phyloP scores from a whole-genome alignment of 1,139 yeast species.

The Keqinozyma sinolaborantium region DNA sequence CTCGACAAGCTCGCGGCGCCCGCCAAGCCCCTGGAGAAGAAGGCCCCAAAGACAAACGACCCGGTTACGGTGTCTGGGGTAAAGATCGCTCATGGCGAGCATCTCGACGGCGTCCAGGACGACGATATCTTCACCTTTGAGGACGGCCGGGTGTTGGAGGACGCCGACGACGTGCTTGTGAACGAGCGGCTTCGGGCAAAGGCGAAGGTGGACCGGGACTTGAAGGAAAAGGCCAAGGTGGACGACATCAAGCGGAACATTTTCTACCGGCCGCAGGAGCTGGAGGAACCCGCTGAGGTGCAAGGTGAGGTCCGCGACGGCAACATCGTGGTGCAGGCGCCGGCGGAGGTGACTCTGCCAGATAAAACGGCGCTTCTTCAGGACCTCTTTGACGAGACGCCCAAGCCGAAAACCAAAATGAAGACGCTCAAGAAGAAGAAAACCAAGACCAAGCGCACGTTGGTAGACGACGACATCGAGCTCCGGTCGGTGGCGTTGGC shows the following conservation, averaged over 20 bases:
- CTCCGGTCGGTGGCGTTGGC: constrained; percentile 29
- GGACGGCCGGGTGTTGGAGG: constrained; percentile 53
- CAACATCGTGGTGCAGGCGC: neutral
- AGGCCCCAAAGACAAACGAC: constrained; percentile 1
- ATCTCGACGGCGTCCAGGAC: constrained; percentile 33
- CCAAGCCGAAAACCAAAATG: constrained; percentile 30
- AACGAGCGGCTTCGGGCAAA: constrained; percentile 37
- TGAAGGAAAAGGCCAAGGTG: constrained; percentile 20
- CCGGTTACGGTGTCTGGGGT: constrained; percentile 9
- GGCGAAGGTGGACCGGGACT: constrained; percentile 19
- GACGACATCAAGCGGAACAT: constrained; percentile 24
- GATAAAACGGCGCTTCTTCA: constrained; percentile 6
- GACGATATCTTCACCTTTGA: constrained; percentile 63
- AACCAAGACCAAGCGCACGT: constrained; percentile 9
- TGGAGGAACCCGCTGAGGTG: constrained; percentile 8
- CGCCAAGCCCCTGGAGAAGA: constrained; percentile 1
- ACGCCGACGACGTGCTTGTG: constrained; percentile 47
- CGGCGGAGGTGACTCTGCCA: neutral
- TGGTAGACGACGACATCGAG: constrained; percentile 19
- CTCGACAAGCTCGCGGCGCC: constrained; percentile 18
- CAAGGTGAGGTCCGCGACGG: neutral
- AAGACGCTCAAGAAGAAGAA: constrained; percentile 38
- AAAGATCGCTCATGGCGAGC: constrained; percentile 45
- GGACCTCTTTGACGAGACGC: constrained; percentile 23
- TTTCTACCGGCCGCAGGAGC: constrained; percentile 9